Base-by-base conservation (phyloP, 2,329 filamentous ascomycete species). In the Colletotrichum paranaense region DNA sequence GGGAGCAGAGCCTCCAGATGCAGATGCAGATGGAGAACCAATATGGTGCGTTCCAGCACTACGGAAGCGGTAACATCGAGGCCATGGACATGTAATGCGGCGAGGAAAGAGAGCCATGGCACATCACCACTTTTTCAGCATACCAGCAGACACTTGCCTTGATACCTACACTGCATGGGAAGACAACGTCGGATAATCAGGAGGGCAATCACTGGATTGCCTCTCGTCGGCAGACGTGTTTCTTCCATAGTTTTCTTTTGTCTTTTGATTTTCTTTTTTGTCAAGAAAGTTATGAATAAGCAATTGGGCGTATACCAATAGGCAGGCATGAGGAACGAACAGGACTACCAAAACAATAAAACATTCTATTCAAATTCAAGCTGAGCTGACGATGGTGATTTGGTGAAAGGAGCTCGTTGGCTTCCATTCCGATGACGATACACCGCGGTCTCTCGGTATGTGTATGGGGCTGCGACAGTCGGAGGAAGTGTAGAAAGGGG, bases 11-110 rank as follows among this genome's bases (percentile, higher is more conserved):
- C 80, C 82, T 86, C 80, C 80, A 88, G 79, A 80, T 86, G 81
- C 79, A 88, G 79, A 81, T 86, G 81, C 80, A 88, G 32, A 92
- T 93, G 91, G 92, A 92, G 78, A 87, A 92, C 75, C 90, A 92
- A 80, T 94, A 94, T 76, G 92, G 92, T 0, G 87, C 89, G 26
- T 90, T 88, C 76, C 88, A 90, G 77, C 87, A 90, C 74, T 80
- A 79, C 52, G 79, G 82, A 14, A 78, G 76, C 19, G 81, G 85
- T 53, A 86, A 88, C 71, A 83, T 85, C 73, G 88, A 88, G 71
- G 83, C 86, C 42, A 87, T 88, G 85, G 84, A 87, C 75, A 80
- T 83, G 35, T 81, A 85, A 81, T 85, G 42, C 19, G 42, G 19
- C 3, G 42, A 49, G 8, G 8, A 49, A 83, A 80, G 72, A 72